Evolutionary conservation across 2,329 filamentous ascomycete species (phyloP), one percentile per base, ranked within the genome.

Genomic region (Pseudogymnoascus sp.): DNA sequence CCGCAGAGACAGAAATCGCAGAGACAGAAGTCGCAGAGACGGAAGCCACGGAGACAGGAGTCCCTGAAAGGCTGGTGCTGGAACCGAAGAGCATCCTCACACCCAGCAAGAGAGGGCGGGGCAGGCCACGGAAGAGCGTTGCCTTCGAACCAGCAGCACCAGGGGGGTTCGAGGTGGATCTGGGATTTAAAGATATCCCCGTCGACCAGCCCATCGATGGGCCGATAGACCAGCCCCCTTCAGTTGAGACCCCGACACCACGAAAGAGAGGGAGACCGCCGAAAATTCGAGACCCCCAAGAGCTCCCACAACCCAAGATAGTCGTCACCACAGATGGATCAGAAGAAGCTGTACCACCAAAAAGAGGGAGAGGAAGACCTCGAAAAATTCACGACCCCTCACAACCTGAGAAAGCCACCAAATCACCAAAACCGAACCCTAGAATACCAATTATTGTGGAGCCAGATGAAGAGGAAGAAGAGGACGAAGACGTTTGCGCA

Each of bases 51-150:
- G 26, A 16, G 13, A 56, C 37, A 14, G 37, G n/a, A 40, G 37
- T 40, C 7, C 1, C 50, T 8, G 50, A 56, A 19, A 53, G 60
- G n/a, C 59, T 47, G 13, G 16, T n/a, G 26, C 13, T 50, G 33
- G 61, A 35, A 26, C 76, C 81, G 8, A 85, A 81, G 69, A 78
- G 83, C 6, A 87, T 86, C 63, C 70, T 86, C 44, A 81, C 82
- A 2, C 83, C 85, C 3, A 76, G 76, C 16, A 83, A 80, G 71
- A 79, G 77, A 64, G 74, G 70, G 47, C 66, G 64, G 7, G 72
- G 71, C 40, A 73, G 77, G 69, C 67, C 75, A 61, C 77, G 73
- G 13, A 87, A 86, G 72, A 86, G 74, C 66, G 84, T 86, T 13
- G 80, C 77, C 0, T 87, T 86, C 68, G 76, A 79, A 14, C 67